A percentile compares a stretch with the other conserved stretches of the same genome.
Evolutionary conservation across 306 rosid genomes (phyloP).

Genomic region (Corylus heterophylla): DNA sequence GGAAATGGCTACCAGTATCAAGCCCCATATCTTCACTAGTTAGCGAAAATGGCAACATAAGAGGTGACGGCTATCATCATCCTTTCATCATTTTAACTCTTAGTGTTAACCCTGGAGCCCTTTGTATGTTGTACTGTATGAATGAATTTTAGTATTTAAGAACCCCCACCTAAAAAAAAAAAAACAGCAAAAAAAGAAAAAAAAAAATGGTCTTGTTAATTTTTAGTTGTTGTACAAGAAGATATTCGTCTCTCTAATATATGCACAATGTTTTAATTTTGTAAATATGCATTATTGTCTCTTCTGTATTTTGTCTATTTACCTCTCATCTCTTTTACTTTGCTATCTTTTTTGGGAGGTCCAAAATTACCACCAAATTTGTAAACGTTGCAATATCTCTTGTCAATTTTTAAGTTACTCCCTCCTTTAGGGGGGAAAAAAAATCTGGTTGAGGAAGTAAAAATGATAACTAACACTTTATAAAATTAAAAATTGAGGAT

Average conservation of each 20-base stretch:
- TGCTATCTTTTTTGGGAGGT: not conserved
- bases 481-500: too few species aligned
- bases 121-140: conserved; percentile 59
- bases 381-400: too few species aligned
- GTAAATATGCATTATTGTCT: conserved; percentile 26
- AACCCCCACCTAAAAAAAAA: not conserved
- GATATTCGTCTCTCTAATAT: conserved; percentile 72
- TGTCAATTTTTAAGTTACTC: too few species aligned
- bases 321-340: not conserved
- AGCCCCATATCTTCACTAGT: conserved; percentile 88
- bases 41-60: conserved; percentile 46
- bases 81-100: conserved; percentile 62
- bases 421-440: too few species aligned
- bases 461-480: too few species aligned
- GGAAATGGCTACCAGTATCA: conserved; percentile 93
- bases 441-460: too few species aligned
- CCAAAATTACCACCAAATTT: too few species aligned
- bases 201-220: conserved; percentile 43
- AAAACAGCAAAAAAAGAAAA: conserved; percentile 17
- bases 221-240: conserved; percentile 56
- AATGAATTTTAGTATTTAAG: conserved; percentile 57
- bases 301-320: not conserved
- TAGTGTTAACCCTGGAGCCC: conserved; percentile 74
- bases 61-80: conserved; percentile 41
- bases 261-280: conserved; percentile 57